phyloP scores from a whole-genome alignment of 108 stramenopile species.

The Cyclostephanos tholiformis region DNA sequence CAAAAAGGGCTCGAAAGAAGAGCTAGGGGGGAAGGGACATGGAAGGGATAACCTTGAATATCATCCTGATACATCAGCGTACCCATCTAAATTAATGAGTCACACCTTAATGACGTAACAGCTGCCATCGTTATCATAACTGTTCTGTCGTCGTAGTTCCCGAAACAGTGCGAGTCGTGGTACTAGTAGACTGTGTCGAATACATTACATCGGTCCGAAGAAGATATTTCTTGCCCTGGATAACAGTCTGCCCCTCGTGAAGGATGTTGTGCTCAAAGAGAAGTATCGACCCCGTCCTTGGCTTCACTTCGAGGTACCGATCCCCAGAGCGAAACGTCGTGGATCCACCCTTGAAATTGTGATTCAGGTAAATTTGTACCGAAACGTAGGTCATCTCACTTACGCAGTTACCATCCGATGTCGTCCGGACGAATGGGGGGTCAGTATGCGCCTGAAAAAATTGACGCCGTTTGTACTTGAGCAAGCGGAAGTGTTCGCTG shows the following conservation, averaged over 20 bases:
- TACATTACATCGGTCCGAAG: conserved; percentile 53
- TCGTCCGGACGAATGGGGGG: conserved; percentile 31
- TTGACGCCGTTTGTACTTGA: conserved; percentile 35
- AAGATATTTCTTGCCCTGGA: conserved; percentile 45
- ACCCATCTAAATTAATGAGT: no score
- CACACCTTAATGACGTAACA: neutral
- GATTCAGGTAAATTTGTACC: conserved; percentile 45
- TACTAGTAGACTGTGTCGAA: conserved; percentile 16
- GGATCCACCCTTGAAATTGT: conserved; percentile 44
- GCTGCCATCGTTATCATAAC: conserved; percentile 11
- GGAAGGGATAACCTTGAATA: no score
- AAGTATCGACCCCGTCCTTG: conserved; percentile 42
- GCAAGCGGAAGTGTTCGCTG: conserved; percentile 46
- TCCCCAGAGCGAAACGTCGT: conserved; percentile 35
- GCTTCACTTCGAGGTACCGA: conserved; percentile 24
- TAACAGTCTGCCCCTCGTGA: conserved; percentile 33
- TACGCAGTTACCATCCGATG: conserved; percentile 15
- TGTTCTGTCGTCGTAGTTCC: conserved; percentile 29
- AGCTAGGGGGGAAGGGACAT: no score
- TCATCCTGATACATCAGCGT: no score
- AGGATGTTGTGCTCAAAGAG: conserved; percentile 43
- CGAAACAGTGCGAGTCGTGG: conserved; percentile 2
- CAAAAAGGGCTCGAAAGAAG: no score
- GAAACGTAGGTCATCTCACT: conserved; percentile 40
- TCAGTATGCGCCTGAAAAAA: conserved; percentile 44